These are phyloP conservation scores for Suillus cothurnatus DNA, from an alignment of 768 basidiomycete species.

Conservation along the genomic window DNA sequence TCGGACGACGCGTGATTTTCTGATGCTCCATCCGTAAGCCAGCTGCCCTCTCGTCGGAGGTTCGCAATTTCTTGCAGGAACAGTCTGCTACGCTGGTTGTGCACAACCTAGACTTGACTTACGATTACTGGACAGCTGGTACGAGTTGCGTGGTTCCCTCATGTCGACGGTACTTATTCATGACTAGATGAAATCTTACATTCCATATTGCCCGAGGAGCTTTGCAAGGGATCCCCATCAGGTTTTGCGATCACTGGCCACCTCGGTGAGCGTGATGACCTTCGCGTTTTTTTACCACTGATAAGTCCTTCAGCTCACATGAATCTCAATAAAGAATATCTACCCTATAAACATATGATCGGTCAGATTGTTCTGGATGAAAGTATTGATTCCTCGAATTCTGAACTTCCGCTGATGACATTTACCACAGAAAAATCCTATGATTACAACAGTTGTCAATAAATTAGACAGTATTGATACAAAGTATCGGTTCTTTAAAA, in stretches of 20 bases:
- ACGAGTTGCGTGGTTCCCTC: constrained; percentile 20
- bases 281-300: background rate
- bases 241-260: constrained; percentile 91
- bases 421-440: constrained; percentile 75
- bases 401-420: constrained; percentile 13
- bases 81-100: constrained; percentile 57
- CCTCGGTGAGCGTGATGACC: constrained; percentile 62
- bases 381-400: constrained; percentile 29
- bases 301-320: constrained; percentile 67
- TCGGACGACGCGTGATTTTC: constrained; percentile 9
- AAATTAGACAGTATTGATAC: constrained; percentile 86
- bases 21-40: constrained; percentile 42
- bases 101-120: constrained; percentile 68
- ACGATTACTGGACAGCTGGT: constrained; percentile 92
- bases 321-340: constrained; percentile 87
- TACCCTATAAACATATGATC: constrained; percentile 89
- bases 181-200: constrained; percentile 79
- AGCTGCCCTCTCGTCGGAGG: constrained; percentile 68
- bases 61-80: constrained; percentile 54
- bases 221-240: constrained; percentile 77
- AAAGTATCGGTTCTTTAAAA: constrained; percentile 90
- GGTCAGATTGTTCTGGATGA: constrained; percentile 93
- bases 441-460: constrained; percentile 89
- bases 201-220: constrained; percentile 76
- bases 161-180: constrained; percentile 10